A percentile compares a stretch with the other conserved stretches of the same genome.
Conservation (phyloP, 1,139 yeast species). For the Nakaseomyces sp. region DNA sequence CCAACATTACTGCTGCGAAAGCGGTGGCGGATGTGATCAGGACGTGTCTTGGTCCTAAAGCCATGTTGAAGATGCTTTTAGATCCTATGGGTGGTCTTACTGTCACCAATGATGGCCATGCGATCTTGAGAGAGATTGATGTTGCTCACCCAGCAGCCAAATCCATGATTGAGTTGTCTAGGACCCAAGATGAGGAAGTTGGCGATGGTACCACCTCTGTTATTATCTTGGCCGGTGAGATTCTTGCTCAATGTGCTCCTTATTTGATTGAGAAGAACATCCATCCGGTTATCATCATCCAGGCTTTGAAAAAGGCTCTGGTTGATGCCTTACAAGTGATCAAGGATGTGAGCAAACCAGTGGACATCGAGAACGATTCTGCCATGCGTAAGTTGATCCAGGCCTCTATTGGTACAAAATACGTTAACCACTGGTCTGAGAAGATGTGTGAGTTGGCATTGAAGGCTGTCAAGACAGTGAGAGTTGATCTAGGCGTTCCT, state of each 20-base stretch:
- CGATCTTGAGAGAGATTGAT: slow-evolving; percentile 79
- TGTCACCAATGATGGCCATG: slow-evolving; percentile 96
- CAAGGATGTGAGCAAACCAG: slow-evolving; percentile 74
- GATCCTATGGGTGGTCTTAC: slow-evolving; percentile 99
- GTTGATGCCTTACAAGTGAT: slow-evolving; percentile 85
- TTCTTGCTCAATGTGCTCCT: slow-evolving; percentile 89
- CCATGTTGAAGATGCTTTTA: slow-evolving; percentile 63
- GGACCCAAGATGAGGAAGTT: slow-evolving; percentile 98
- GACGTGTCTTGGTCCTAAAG: slow-evolving; percentile 98
- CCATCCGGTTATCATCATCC: slow-evolving; percentile 93
- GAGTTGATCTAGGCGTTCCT: slow-evolving; percentile 52
- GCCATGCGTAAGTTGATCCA: slow-evolving; percentile 82
- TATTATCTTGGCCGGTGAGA: slow-evolving; percentile 91
- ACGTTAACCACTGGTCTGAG: slow-evolving; percentile 83
- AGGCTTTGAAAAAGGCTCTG: slow-evolving; percentile 86
- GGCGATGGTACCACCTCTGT: slow-evolving; percentile 99
- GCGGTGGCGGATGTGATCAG: slow-evolving; percentile 96
- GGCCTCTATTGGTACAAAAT: slow-evolving; percentile 94
- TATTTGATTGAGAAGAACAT: slow-evolving; percentile 82
- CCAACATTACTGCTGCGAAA: slow-evolving; percentile 96
- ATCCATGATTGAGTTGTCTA: slow-evolving; percentile 91
- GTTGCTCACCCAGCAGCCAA: slow-evolving; percentile 98
- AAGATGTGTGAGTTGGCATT: slow-evolving; percentile 87
- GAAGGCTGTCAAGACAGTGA: slow-evolving; percentile 79
- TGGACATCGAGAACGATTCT: slow-evolving; percentile 72